Evolutionary conservation across 2,329 filamentous ascomycete genomes (phyloP).

Genomic region (Paecilomyces sp.): DNA sequence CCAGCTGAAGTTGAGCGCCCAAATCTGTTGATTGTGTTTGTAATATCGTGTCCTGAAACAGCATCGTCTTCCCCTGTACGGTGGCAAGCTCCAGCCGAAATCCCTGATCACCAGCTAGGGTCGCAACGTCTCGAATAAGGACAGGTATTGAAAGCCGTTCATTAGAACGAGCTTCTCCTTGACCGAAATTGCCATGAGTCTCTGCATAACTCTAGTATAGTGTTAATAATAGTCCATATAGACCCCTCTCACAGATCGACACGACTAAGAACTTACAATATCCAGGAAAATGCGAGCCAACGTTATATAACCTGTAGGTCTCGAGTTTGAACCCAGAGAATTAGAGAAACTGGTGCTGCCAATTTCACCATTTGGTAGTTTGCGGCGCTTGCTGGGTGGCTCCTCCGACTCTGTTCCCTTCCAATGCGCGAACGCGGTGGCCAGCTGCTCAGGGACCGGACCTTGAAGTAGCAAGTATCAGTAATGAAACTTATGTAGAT

Average conservation of each 20-base stretch:
- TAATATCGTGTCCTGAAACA: slow-evolving; percentile 13
- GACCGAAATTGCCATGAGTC: neutral
- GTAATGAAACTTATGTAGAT: neutral
- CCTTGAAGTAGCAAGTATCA: slow-evolving; percentile 10
- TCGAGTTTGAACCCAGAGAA: slow-evolving; percentile 5
- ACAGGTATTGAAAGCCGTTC: neutral
- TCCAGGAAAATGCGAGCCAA: slow-evolving; percentile 21
- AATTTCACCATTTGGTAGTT: slow-evolving; percentile 11
- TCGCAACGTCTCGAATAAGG: neutral
- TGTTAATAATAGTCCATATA: neutral
- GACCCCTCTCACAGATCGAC: neutral
- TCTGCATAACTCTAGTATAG: neutral
- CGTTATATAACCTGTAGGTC: slow-evolving; percentile 25
- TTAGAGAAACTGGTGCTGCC: slow-evolving; percentile 13
- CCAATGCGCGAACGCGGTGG: slow-evolving; percentile 13
- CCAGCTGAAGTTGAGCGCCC: slow-evolving; percentile 16
- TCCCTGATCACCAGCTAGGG: neutral
- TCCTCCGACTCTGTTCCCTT: slow-evolving; percentile 7
- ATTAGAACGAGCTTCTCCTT: neutral
- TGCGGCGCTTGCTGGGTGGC: slow-evolving; percentile 27
- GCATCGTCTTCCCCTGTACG: slow-evolving; percentile 7
- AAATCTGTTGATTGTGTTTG: slow-evolving; percentile 12
- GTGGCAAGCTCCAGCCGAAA: slow-evolving; percentile 14
- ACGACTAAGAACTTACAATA: slow-evolving; percentile 18
- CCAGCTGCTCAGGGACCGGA: slow-evolving; percentile 15